phyloP scores from a whole-genome alignment of 306 rosid genomes.

The Canavalia ensiformis region DNA sequence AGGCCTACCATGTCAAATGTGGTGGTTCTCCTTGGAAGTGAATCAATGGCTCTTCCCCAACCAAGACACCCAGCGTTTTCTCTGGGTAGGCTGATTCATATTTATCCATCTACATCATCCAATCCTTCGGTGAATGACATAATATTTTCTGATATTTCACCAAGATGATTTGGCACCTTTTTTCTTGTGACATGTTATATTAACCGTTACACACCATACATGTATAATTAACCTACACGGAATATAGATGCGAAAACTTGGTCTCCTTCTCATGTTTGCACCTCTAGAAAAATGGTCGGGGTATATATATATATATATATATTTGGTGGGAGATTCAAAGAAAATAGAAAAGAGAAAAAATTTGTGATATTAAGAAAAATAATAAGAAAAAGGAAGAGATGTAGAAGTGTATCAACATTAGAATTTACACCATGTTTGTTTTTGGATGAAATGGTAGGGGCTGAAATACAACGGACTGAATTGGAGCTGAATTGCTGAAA shows the following conservation, averaged over 20 bases:
- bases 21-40: constrained; percentile 52
- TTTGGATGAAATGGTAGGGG: too few species aligned
- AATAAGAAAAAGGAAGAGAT: too few species aligned
- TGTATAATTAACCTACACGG: background rate
- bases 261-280: background rate
- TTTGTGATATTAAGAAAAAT: too few species aligned
- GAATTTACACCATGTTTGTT: too few species aligned
- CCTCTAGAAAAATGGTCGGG: too few species aligned
- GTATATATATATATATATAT: too few species aligned
- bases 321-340: too few species aligned
- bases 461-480: too few species aligned
- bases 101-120: constrained; percentile 24
- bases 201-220: too few species aligned
- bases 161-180: constrained; percentile 13
- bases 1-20: constrained; percentile 67
- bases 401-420: too few species aligned
- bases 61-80: constrained; percentile 64
- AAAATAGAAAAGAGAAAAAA: too few species aligned
- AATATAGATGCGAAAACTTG: background rate
- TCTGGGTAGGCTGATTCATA: constrained; percentile 29
- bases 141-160: constrained; percentile 44
- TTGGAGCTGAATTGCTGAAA: too few species aligned
- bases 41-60: constrained; percentile 51
- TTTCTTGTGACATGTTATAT: background rate
- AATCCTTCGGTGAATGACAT: constrained; percentile 38